Percentiles rank a stretch among this genome's conserved stretches.
These are phyloP conservation scores for Inonotus obliquus DNA, from an alignment of 1,284 basidiomycete species.

Conservation along the genomic window DNA sequence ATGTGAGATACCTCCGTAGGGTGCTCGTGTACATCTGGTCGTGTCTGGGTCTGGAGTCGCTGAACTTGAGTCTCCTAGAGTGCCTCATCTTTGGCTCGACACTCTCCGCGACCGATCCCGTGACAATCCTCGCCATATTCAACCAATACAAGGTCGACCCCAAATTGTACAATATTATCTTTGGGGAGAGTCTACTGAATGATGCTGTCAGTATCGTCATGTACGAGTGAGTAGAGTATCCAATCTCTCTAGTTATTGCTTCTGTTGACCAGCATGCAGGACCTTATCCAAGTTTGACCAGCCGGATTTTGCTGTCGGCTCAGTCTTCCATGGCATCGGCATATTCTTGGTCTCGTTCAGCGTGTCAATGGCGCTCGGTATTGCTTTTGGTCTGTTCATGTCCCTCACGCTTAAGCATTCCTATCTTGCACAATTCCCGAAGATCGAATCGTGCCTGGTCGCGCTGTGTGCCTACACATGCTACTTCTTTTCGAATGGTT, in stretches of 20 bases:
- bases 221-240: conserved; percentile 83
- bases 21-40: conserved; percentile 96
- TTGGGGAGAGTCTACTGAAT: conserved; percentile 95
- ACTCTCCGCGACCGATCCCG: conserved; percentile 95
- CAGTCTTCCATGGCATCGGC: conserved; percentile 91
- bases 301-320: conserved; percentile 81
- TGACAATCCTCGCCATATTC: conserved; percentile 98
- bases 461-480: conserved; percentile 93
- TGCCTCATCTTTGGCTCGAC: conserved; percentile 97
- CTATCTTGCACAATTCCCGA: conserved; percentile 80
- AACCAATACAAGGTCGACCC: conserved; percentile 99
- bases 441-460: conserved; percentile 93
- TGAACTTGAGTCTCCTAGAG: conserved; percentile 80
- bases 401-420: conserved; percentile 96
- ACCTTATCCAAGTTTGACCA: conserved; percentile 92
- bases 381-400: conserved; percentile 85
- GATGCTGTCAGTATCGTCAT: conserved; percentile 99
- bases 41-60: conserved; percentile 82
- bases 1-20: conserved; percentile 56
- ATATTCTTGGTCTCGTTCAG: conserved; percentile 96
- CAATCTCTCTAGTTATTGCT: not conserved
- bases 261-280: conserved; percentile 36
- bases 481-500: conserved; percentile 97
- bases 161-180: conserved; percentile 96
- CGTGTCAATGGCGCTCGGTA: conserved; percentile 90